These are phyloP conservation scores for Albizia julibrissin DNA, from an alignment of 306 rosid species.

Conservation along the genomic window DNA sequence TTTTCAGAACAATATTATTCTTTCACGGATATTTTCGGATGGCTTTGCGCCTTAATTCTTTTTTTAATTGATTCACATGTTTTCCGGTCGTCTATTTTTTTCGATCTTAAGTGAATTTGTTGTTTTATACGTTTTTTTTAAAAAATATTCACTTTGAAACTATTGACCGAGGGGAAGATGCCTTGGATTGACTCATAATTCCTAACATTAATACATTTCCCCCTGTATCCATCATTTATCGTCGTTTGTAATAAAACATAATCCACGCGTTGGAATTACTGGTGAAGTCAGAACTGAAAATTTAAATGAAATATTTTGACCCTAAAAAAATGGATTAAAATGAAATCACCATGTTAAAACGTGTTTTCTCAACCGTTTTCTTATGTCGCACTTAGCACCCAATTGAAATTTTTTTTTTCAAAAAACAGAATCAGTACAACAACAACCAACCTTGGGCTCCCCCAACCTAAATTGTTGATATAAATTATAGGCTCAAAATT, in stretches of 20 bases:
- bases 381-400: not conserved
- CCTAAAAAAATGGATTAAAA: not conserved
- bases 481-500: too few relatives aligned
- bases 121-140: too few relatives aligned
- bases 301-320: not conserved
- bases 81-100: too few relatives aligned
- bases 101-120: too few relatives aligned
- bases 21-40: too few relatives aligned
- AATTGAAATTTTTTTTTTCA: too few relatives aligned
- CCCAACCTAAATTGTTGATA: not conserved
- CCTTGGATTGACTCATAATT: not conserved
- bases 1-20: too few relatives aligned
- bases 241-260: not conserved
- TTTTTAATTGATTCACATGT: too few relatives aligned
- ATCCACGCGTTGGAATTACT: not conserved
- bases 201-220: not conserved
- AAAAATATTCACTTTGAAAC: too few relatives aligned
- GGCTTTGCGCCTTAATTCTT: too few relatives aligned
- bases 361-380: not conserved
- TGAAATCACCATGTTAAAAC: not conserved
- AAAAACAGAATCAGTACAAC: not conserved
- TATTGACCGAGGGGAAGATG: not conserved
- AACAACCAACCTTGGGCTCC: not conserved
- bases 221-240: not conserved
- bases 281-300: not conserved